A percentile compares a stretch with the other conserved stretches of the same genome.
Evolutionary conservation across 176 grass and related monocot genomes (phyloP).

Genomic region (Rhynchospora tenuis): DNA sequence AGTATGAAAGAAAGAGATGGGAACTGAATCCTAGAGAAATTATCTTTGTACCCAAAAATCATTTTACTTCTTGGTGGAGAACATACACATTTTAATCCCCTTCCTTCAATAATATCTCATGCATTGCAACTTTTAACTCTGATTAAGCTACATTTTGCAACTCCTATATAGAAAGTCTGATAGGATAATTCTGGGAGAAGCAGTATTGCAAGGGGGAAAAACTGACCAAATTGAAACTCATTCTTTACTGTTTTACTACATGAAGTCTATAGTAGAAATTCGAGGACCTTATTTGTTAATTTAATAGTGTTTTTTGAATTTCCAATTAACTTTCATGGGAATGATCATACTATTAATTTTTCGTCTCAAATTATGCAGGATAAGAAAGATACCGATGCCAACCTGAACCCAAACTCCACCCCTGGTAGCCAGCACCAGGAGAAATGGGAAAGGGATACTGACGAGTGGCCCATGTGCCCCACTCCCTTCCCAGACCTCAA

Average conservation of each 20-base stretch:
- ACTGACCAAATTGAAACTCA: neutral
- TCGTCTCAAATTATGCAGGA: neutral
- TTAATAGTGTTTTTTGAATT: neutral
- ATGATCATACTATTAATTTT: neutral
- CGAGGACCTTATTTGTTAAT: neutral
- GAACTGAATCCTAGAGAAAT: neutral
- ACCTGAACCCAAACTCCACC: neutral
- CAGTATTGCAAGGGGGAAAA: too few species aligned
- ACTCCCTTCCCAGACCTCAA: conserved; percentile 17
- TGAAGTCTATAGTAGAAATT: neutral
- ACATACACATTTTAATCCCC: too few species aligned
- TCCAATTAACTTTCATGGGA: neutral
- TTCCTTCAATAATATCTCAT: neutral
- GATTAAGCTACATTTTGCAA: too few species aligned
- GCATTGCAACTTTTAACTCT: neutral
- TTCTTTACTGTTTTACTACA: too few species aligned
- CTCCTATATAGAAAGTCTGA: too few species aligned
- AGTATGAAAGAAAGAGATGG: neutral
- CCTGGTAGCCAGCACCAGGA: neutral
- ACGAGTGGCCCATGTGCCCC: conserved; percentile 11
- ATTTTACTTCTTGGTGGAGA: too few species aligned
- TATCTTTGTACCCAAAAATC: too few species aligned
- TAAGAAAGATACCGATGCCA: conserved; percentile 6
- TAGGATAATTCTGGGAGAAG: too few species aligned
- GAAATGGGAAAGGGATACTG: neutral